These are phyloP conservation scores for Pseudonitzschia multistriata DNA, from an alignment of 108 stramenopile genomes.

Conservation along the genomic window DNA sequence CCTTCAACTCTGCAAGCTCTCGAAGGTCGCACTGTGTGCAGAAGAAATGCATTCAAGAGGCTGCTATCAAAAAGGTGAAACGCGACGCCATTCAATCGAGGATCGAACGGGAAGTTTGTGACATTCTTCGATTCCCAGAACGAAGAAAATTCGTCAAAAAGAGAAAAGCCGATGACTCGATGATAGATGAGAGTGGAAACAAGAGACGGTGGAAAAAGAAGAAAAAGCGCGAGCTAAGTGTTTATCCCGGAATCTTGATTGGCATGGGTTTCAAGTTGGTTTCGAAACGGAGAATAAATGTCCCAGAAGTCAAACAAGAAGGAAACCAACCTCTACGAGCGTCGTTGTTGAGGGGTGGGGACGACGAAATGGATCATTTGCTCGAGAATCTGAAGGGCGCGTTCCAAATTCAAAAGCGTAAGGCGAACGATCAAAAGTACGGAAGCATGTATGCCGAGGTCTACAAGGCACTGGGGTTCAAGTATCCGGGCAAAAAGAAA, in stretches of 20 bases:
- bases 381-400: slow-evolving; percentile 27
- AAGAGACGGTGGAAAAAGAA: slow-evolving; percentile 15
- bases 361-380: slow-evolving; percentile 6
- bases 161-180: neutral
- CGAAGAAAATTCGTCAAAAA: slow-evolving; percentile 1
- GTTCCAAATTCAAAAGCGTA: slow-evolving; percentile 12
- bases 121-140: neutral
- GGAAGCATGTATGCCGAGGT: slow-evolving; percentile 40
- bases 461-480: slow-evolving; percentile 24
- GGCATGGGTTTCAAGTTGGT: slow-evolving; percentile 39
- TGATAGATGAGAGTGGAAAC: neutral
- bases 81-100: slow-evolving; percentile 13
- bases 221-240: slow-evolving; percentile 4
- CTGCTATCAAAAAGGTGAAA: slow-evolving; percentile 1
- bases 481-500: slow-evolving; percentile 1
- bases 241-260: slow-evolving; percentile 45
- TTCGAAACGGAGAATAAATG: neutral
- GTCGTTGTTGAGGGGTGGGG: neutral
- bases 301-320: neutral
- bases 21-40: slow-evolving; percentile 32
- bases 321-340: neutral
- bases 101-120: slow-evolving; percentile 2
- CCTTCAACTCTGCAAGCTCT: slow-evolving; percentile 28
- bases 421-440: slow-evolving; percentile 23
- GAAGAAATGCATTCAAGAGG: slow-evolving; percentile 12